phyloP scores from a whole-genome alignment of 768 basidiomycete genomes.

The Asterophora parasitica region DNA sequence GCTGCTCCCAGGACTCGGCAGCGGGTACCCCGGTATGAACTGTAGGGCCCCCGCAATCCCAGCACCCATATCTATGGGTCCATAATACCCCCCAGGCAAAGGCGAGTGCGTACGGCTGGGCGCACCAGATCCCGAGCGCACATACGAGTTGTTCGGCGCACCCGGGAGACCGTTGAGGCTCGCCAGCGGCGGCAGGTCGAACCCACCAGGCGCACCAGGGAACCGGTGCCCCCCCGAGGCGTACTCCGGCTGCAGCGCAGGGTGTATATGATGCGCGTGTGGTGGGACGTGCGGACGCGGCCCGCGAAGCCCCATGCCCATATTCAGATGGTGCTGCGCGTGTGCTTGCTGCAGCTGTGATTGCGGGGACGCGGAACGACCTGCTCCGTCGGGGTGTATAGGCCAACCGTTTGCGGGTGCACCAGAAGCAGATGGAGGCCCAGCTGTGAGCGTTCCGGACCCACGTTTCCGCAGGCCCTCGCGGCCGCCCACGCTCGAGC shows the following conservation, averaged over 20 bases:
- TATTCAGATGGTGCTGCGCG: slow-evolving; percentile 11
- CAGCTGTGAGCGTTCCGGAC: background rate
- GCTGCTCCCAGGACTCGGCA: background rate
- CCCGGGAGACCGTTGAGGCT: slow-evolving; percentile 39
- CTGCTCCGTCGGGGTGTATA: background rate
- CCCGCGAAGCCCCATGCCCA: slow-evolving; percentile 20
- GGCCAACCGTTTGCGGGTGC: slow-evolving; percentile 2
- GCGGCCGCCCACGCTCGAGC: slow-evolving; percentile 13
- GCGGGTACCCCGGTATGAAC: no score
- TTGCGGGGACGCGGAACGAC: slow-evolving; percentile 7
- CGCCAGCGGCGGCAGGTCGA: slow-evolving; percentile 57
- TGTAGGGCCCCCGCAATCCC: no score
- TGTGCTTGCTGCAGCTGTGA: slow-evolving; percentile 3
- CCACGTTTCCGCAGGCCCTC: slow-evolving; percentile 15
- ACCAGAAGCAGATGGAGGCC: slow-evolving; percentile 1
- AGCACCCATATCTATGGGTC: no score
- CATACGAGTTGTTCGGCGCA: slow-evolving; percentile 49
- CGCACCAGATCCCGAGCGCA: slow-evolving; percentile 59
- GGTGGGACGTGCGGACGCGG: slow-evolving; percentile 14
- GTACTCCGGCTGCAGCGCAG: slow-evolving; percentile 13
- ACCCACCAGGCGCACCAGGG: slow-evolving; percentile 27
- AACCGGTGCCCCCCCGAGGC: slow-evolving; percentile 12
- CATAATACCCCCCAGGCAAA: slow-evolving; percentile 27
- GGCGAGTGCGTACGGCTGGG: slow-evolving; percentile 68
- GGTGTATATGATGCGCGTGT: slow-evolving; percentile 18